Conservation (phyloP, 495 filamentous ascomycete species). For the Haplographium delicatum region DNA sequence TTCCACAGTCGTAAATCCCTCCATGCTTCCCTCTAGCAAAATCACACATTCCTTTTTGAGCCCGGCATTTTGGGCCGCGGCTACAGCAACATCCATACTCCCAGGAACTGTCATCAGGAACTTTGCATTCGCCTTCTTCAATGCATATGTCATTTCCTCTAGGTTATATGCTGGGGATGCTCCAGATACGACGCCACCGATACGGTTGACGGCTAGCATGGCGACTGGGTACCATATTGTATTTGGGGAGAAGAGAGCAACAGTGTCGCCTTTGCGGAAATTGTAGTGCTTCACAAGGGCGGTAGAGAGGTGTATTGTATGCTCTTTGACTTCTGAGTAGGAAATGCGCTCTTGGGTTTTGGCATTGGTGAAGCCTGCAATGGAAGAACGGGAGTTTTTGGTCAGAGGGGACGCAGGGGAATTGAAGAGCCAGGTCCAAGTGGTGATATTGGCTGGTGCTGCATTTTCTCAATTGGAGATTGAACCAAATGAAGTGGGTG, state of each 20-base stretch:
- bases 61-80: slow-evolving; percentile 63
- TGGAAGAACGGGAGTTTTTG: slow-evolving; percentile 26
- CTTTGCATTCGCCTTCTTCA: slow-evolving; percentile 57
- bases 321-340: slow-evolving; percentile 44
- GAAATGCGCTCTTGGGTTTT: slow-evolving; percentile 50
- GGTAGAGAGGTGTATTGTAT: slow-evolving; percentile 50
- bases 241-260: slow-evolving; percentile 67
- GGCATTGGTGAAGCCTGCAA: slow-evolving; percentile 50
- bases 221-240: slow-evolving; percentile 64
- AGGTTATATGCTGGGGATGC: slow-evolving; percentile 83
- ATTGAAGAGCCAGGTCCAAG: slow-evolving; percentile 59
- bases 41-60: slow-evolving; percentile 49
- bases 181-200: slow-evolving; percentile 70
- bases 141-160: slow-evolving; percentile 69
- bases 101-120: slow-evolving; percentile 56
- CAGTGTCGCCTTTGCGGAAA: slow-evolving; percentile 74
- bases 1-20: slow-evolving; percentile 27
- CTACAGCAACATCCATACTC: slow-evolving; percentile 54
- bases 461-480: neutral
- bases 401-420: slow-evolving; percentile 41
- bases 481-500: neutral
- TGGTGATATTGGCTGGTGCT: slow-evolving; percentile 48
- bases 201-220: slow-evolving; percentile 74
- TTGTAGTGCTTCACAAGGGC: slow-evolving; percentile 58
- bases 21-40: slow-evolving; percentile 39